A percentile compares a stretch with the other conserved stretches of the same genome.
phyloP scores from a whole-genome alignment of 495 filamentous ascomycete species.

The Paragyromitra xinjiangensis region DNA sequence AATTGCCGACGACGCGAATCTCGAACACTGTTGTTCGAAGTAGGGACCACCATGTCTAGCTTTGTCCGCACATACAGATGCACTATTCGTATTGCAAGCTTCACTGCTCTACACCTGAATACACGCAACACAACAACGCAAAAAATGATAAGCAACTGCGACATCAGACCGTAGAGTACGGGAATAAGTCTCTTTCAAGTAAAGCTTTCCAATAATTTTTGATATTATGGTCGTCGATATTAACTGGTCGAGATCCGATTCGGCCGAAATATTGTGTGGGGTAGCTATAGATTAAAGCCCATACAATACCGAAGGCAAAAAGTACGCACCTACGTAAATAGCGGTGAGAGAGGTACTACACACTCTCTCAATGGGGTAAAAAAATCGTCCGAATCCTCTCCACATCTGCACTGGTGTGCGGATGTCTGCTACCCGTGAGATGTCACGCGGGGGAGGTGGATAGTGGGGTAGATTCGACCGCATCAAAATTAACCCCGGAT shows the following conservation, averaged over 20 bases:
- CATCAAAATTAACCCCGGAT: slow-evolving; percentile 14
- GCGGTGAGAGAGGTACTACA: background rate
- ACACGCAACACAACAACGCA: background rate
- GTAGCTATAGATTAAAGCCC: slow-evolving; percentile 1
- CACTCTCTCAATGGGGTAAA: slow-evolving; percentile 6
- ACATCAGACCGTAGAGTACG: background rate
- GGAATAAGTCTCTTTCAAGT: slow-evolving; percentile 26
- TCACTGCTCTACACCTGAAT: background rate
- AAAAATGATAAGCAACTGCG: background rate
- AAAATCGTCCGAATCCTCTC: background rate
- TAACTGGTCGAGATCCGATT: slow-evolving; percentile 22
- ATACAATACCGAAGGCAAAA: slow-evolving; percentile 18
- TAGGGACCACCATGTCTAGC: background rate
- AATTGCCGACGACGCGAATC: slow-evolving; percentile 28
- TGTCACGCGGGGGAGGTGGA: slow-evolving; percentile 20
- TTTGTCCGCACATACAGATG: slow-evolving; percentile 1
- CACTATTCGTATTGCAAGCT: slow-evolving; percentile 33
- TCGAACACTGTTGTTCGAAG: slow-evolving; percentile 21
- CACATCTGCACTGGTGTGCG: slow-evolving; percentile 3
- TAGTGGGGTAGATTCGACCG: slow-evolving; percentile 27
- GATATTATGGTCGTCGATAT: slow-evolving; percentile 10
- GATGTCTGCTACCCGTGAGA: slow-evolving; percentile 1
- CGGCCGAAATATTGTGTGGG: background rate
- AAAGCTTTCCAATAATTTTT: slow-evolving; percentile 18
- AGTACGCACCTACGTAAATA: background rate